phyloP scores from a whole-genome alignment of 257 asterid species.

The Gentiana macrophylla region DNA sequence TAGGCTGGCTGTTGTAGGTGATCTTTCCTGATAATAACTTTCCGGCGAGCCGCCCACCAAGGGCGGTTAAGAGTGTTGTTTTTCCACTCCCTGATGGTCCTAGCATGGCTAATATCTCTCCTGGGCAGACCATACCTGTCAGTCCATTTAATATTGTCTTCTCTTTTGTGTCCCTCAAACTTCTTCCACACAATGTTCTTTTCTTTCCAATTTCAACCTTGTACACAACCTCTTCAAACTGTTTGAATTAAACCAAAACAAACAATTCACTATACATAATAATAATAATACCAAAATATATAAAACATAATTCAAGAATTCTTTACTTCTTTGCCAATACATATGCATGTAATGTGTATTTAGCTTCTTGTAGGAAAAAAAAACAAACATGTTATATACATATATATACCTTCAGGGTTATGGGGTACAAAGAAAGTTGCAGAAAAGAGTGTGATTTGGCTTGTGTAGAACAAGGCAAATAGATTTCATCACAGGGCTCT shows the following conservation, averaged over 20 bases:
- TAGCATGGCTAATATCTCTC: conserved; percentile 90
- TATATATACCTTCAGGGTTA: conserved; percentile 55
- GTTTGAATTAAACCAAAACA: conserved; percentile 9
- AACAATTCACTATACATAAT: not conserved
- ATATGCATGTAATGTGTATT: not conserved
- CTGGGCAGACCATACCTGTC: conserved; percentile 81
- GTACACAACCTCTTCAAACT: conserved; percentile 90
- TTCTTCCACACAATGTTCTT: conserved; percentile 31
- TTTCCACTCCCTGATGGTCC: conserved; percentile 99
- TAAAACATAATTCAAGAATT: not conserved
- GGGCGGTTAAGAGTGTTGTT: conserved; percentile 87
- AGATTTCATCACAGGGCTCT: conserved; percentile 21
- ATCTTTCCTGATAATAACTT: conserved; percentile 69
- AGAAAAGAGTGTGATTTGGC: conserved; percentile 40
- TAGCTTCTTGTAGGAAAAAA: conserved; percentile 4
- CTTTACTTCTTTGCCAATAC: not conserved
- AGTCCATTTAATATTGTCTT: conserved; percentile 81
- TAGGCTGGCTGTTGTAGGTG: conserved; percentile 73
- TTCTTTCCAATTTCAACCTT: conserved; percentile 39
- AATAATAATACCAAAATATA: too few species aligned
- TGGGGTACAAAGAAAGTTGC: conserved; percentile 39
- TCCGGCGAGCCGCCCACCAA: conserved; percentile 90
- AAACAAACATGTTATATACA: conserved; percentile 11
- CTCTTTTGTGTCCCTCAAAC: conserved; percentile 32
- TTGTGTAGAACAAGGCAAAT: conserved; percentile 28